Evolutionary conservation across 495 filamentous ascomycete genomes (phyloP).

Genomic region (Pyrenopolyporus hunteri): DNA sequence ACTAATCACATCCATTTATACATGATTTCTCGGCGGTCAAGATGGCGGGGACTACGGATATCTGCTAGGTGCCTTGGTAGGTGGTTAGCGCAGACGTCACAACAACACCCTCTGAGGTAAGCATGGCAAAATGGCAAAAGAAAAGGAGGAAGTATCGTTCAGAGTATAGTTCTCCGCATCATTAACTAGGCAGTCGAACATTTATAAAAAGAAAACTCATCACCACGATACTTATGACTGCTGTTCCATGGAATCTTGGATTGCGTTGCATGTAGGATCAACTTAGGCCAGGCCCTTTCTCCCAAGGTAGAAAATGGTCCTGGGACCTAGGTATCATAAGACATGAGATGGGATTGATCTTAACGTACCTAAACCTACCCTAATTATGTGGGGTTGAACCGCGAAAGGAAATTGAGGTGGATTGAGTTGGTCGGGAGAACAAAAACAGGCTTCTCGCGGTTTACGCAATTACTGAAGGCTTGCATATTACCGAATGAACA

Average conservation of each 20-base stretch:
- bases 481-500: not conserved
- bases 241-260: conserved; percentile 1
- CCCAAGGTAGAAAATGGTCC: not conserved
- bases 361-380: conserved; percentile 24
- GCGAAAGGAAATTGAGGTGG: not conserved
- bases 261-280: not conserved
- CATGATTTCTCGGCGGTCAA: no score
- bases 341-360: not conserved
- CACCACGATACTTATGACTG: conserved; percentile 29
- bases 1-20: no score
- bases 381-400: not conserved
- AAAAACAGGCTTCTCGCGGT: conserved; percentile 1
- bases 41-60: no score
- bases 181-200: conserved; percentile 45
- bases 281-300: conserved; percentile 3
- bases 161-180: conserved; percentile 42
- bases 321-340: no score
- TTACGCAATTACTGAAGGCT: conserved; percentile 24
- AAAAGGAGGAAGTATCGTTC: conserved; percentile 26
- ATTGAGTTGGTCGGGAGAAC: conserved; percentile 21
- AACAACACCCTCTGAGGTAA: not conserved
- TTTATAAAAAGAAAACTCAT: conserved; percentile 41
- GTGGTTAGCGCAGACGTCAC: no score
- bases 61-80: conserved; percentile 19
- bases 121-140: no score